Base-by-base conservation (phyloP, 331 rosid genomes). In the Erythrophleum ivorense region DNA sequence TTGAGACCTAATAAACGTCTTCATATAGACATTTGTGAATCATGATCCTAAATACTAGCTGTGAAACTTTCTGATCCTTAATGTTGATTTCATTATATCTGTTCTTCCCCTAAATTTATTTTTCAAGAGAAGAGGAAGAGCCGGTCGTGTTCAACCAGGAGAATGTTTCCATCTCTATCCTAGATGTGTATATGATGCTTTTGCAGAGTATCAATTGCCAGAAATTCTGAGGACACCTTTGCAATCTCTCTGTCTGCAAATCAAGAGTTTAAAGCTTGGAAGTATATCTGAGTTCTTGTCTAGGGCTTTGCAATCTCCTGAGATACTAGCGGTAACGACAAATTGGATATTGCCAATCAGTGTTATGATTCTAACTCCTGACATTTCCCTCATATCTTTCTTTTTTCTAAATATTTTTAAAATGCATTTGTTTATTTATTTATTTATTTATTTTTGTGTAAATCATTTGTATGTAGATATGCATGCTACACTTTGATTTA, bases 61-160 rank as follows among this genome's bases (percentile, higher is more conserved):
- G 24, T 60, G 84, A 19, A 73, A 77, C 45, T 54, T 77, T 59
- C 64, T 31, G 82, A 71, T 7, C 11, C 29, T 75, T 45, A 18
- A 52, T 21, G 41, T 74, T 83, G 70, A 86, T 69, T 50, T 24
- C 33, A 69, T 68, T 50, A 4, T 70, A 31, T 76, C 29, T 49
- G 34, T 36, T 74, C 18, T 18, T 53, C 76, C 70, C 59, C 54
- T 38, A 72, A 52, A 84, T 70, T 66, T 52, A 71, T 58, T 77
- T 71, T 79, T 87, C 75, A 76, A 96, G 99, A 92, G 99, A 89
- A 90, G 98, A 88, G 99, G 99, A 90, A 94, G 98, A 87, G 98
- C 99, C 81, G 99, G 99, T 57, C 97, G 98, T 73, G 97, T 92
- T 87, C 98, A 91, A 84, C 97, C 97, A 6, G 98, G 97, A 80